phyloP scores from a whole-genome alignment of 192 early-diverging fungal species.

The Gonapodya sp. region DNA sequence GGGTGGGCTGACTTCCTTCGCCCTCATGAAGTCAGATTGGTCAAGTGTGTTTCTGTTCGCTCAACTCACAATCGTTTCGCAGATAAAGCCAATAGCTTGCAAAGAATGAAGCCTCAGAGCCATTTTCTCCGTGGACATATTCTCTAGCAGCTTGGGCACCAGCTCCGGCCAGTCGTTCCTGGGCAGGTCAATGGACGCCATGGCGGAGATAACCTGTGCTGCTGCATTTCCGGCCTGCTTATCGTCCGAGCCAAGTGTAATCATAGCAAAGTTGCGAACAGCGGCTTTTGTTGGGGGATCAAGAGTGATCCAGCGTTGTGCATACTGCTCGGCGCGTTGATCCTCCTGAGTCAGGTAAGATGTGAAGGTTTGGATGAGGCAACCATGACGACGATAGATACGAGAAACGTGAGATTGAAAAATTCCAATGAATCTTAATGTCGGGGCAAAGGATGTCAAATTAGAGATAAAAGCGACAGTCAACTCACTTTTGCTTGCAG shows the following conservation, averaged over 20 bases:
- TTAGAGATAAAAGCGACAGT: not conserved
- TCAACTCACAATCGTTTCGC: constrained; percentile 67
- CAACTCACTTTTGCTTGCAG: constrained; percentile 26
- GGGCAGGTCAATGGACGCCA: constrained; percentile 91
- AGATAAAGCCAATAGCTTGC: constrained; percentile 86
- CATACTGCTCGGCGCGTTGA: constrained; percentile 10
- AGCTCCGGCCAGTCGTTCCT: constrained; percentile 74
- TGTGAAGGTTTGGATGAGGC: constrained; percentile 18
- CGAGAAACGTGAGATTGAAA: not conserved
- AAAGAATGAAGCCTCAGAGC: constrained; percentile 71
- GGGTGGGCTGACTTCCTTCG: too few species aligned
- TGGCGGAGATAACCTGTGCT: constrained; percentile 79
- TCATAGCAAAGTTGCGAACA: not conserved
- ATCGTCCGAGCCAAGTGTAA: constrained; percentile 42
- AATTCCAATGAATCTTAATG: not conserved
- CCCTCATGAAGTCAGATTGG: too few species aligned
- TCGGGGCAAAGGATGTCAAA: not conserved
- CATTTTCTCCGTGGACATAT: constrained; percentile 57
- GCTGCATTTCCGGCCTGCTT: constrained; percentile 51
- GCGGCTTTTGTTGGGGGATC: constrained; percentile 7
- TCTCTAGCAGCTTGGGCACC: constrained; percentile 69
- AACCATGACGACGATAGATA: constrained; percentile 25
- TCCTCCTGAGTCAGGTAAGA: not conserved
- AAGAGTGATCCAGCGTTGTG: constrained; percentile 15
- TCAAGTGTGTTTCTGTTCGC: not conserved